Evolutionary conservation across 2,329 filamentous ascomycete genomes (phyloP).

Genomic region (Macrophomina tecta): DNA sequence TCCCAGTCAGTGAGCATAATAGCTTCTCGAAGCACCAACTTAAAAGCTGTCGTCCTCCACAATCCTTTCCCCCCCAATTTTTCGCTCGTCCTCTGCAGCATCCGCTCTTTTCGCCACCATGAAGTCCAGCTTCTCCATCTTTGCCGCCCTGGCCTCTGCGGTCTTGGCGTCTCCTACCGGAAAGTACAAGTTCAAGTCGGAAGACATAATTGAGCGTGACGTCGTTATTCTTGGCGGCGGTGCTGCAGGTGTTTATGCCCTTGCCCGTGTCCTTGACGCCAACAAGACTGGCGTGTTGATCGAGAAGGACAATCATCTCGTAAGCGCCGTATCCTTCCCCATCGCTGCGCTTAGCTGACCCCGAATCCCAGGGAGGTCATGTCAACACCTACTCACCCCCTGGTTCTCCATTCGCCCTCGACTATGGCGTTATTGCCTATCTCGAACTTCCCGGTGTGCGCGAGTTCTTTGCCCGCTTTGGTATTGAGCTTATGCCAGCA

Average conservation of each 20-base stretch:
- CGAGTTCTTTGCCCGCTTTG: constrained; percentile 55
- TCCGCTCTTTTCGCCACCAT: not conserved
- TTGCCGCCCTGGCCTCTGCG: not conserved
- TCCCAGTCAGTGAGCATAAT: not conserved
- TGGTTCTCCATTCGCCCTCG: constrained; percentile 39
- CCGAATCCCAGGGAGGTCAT: constrained; percentile 51
- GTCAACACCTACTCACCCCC: constrained; percentile 55
- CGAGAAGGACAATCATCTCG: constrained; percentile 45
- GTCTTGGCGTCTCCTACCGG: not conserved
- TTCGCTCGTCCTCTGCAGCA: not conserved
- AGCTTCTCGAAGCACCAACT: not conserved
- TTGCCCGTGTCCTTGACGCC: constrained; percentile 47
- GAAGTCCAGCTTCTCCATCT: not conserved
- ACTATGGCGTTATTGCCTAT: constrained; percentile 50
- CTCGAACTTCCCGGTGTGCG: constrained; percentile 49
- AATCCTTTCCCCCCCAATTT: not conserved
- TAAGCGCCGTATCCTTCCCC: not conserved
- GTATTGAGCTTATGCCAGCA: constrained; percentile 40
- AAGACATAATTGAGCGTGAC: constrained; percentile 34
- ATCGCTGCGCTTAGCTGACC: not conserved
- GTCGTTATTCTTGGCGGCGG: constrained; percentile 52
- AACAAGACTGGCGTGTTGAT: constrained; percentile 49
- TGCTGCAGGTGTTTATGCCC: constrained; percentile 48
- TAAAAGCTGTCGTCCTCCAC: not conserved
- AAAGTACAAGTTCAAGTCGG: not conserved